phyloP scores from a whole-genome alignment of 2,329 filamentous ascomycete species.

The Apiospora saccharicola region DNA sequence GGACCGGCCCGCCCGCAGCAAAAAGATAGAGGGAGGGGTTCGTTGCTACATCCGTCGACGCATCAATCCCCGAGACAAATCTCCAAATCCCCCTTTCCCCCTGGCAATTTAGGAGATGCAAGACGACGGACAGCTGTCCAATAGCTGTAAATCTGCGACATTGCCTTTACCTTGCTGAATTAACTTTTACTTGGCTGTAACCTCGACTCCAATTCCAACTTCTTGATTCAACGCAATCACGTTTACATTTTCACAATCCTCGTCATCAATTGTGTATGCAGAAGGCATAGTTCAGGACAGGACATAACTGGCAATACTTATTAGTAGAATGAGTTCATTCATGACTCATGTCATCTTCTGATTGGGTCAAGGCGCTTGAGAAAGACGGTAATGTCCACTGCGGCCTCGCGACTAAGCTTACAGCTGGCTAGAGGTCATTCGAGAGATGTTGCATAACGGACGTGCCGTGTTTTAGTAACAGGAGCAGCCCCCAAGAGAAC shows the following conservation, averaged over 20 bases:
- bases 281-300: background rate
- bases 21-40: background rate
- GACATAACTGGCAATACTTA: background rate
- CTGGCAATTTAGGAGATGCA: background rate
- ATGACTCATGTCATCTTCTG: constrained; percentile 12
- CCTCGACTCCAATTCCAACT: background rate
- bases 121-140: background rate
- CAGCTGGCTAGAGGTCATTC: background rate
- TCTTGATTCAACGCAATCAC: background rate
- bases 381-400: background rate
- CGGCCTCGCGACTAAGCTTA: background rate
- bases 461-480: background rate
- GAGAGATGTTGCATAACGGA: background rate
- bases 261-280: background rate
- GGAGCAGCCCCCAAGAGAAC: background rate
- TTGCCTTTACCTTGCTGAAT: background rate
- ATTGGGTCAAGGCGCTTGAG: background rate
- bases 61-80: background rate
- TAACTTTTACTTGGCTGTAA: background rate
- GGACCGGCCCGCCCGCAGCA: constrained; percentile 2
- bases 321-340: background rate
- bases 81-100: background rate
- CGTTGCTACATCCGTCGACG: background rate
- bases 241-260: background rate
- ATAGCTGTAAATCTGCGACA: background rate